Percentiles rank a stretch among this genome's conserved stretches.
Evolutionary conservation across 2,329 filamentous ascomycete genomes (phyloP).

Genomic region (Aureobasidium sp.): DNA sequence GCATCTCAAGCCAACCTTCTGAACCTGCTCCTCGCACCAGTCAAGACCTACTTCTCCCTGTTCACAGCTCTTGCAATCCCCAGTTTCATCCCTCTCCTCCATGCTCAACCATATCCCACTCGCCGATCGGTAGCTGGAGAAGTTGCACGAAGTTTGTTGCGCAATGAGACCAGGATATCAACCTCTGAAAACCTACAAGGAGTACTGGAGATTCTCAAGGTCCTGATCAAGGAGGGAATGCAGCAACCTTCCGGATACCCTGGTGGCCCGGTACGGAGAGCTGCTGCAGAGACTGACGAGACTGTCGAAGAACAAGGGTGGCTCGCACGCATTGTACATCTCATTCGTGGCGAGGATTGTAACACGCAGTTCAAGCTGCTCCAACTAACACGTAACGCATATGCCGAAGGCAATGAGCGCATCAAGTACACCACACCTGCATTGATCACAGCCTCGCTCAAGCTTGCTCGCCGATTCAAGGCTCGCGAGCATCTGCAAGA

Average conservation of each 20-base stretch:
- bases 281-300: slow-evolving; percentile 84
- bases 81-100: slow-evolving; percentile 81
- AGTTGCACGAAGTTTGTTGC: slow-evolving; percentile 73
- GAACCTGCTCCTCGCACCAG: slow-evolving; percentile 79
- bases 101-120: slow-evolving; percentile 88
- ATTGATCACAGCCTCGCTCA: slow-evolving; percentile 81
- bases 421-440: slow-evolving; percentile 94
- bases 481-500: slow-evolving; percentile 78
- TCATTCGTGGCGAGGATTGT: slow-evolving; percentile 76
- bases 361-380: slow-evolving; percentile 92
- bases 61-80: slow-evolving; percentile 95
- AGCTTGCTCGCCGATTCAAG: slow-evolving; percentile 84
- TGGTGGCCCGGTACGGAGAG: slow-evolving; percentile 65
- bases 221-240: slow-evolving; percentile 87
- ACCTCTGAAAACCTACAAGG: slow-evolving; percentile 77
- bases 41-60: slow-evolving; percentile 83
- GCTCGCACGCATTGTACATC: slow-evolving; percentile 85
- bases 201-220: slow-evolving; percentile 78
- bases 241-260: slow-evolving; percentile 75
- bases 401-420: slow-evolving; percentile 84
- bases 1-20: slow-evolving; percentile 83
- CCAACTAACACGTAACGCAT: slow-evolving; percentile 79
- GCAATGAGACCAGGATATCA: slow-evolving; percentile 71
- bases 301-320: slow-evolving; percentile 97
- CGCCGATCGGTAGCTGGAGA: slow-evolving; percentile 85